Conservation (phyloP, 257 asterid genomes). For the Salvia hispanica region DNA sequence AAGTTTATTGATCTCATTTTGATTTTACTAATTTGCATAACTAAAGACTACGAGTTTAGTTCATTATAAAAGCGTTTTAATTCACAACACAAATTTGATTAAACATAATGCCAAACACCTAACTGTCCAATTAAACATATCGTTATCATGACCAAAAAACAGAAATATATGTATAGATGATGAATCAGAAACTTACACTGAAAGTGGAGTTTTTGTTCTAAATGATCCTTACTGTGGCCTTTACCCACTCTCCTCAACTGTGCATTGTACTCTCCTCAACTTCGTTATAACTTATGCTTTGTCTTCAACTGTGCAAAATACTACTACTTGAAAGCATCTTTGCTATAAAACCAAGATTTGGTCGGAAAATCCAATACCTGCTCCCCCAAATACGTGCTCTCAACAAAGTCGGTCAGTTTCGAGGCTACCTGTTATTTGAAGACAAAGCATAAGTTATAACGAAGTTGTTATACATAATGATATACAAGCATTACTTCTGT, state of each 20-base stretch:
- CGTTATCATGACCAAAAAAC: not conserved
- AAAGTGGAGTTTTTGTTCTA: not conserved
- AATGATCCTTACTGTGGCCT: conserved; percentile 64
- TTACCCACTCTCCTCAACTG: conserved; percentile 84
- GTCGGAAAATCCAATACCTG: conserved; percentile 47
- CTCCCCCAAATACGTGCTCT: conserved; percentile 60
- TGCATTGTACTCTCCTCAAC: conserved; percentile 67
- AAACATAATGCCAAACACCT: conserved; percentile 68
- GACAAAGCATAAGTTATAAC: too few relatives aligned
- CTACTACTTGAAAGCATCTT: not conserved
- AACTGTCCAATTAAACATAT: conserved; percentile 18
- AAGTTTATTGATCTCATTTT: too few relatives aligned
- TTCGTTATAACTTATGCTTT: too few relatives aligned
- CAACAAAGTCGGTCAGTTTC: conserved; percentile 61
- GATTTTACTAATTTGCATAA: too few relatives aligned
- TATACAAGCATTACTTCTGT: too few relatives aligned
- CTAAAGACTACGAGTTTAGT: too few relatives aligned
- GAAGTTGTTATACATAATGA: too few relatives aligned
- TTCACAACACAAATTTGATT: too few relatives aligned
- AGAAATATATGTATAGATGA: not conserved
- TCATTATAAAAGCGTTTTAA: too few relatives aligned
- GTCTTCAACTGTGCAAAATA: too few relatives aligned
- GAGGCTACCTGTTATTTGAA: conserved; percentile 56
- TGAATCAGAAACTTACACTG: not conserved
- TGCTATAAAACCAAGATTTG: not conserved